Base-by-base conservation (phyloP, 768 basidiomycete species). In the Russula vinacea region DNA sequence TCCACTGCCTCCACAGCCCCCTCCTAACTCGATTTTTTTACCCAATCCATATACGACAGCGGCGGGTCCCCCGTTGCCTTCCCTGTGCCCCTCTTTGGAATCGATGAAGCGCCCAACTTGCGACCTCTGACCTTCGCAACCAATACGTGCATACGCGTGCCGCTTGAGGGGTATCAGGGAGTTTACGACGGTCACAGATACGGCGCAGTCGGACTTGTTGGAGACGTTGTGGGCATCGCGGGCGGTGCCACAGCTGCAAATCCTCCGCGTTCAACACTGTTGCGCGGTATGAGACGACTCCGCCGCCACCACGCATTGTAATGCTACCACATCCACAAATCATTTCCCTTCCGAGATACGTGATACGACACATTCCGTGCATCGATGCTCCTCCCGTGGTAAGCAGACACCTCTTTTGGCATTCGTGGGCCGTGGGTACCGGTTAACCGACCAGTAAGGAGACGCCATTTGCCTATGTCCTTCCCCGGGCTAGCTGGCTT, bases 121-220 rank as follows among this genome's bases (percentile, higher is more conserved):
- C 57, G 13, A 29, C 29, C 2, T 29, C 29, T 29, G 29, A n/a
- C 44, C 16, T 4, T 45, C 52, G 26, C 49, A 5, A 29, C 29
- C 29, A 2, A 29, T 29, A 29, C 29, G 29, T 29, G 29, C 29
- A 29, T 29, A 5, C 62, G 44, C 26, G 52, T 57, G 19, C 62
- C 62, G 35, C 51, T n/a, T 64, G 16, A 49, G 17, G 4, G 52
- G 58, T 16, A 19, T 64, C n/a, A 29, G 57, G 3, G 44, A 59
- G 10, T 59, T 64, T n/a, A 64, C 62, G n/a, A 64, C 57, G 4
- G 40, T 57, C 37, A 51, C 62, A 13, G 58, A 59, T 35, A 5
- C 49, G 5, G 9, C 52, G 24, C 44, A 59, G 1, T 16, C 42
- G 2, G 62, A 55, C 5, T 24, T 64, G 8, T 44, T 64, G 35